Evolutionary conservation across 2,329 filamentous ascomycete species (phyloP).

Genomic region (Aspergillus unguis): DNA sequence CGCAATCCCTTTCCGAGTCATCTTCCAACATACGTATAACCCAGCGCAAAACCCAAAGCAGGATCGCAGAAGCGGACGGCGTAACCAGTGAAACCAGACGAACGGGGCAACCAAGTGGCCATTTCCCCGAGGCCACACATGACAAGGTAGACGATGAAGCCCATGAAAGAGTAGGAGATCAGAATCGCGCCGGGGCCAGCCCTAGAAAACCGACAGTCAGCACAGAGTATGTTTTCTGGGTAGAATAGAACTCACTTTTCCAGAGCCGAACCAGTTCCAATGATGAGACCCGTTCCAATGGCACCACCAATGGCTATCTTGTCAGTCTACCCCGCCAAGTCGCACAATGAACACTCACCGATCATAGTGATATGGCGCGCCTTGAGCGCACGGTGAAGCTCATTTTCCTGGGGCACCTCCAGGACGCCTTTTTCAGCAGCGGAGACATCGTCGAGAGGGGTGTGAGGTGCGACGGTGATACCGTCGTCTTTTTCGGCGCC

Average conservation of each 20-base stretch:
- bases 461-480: conserved; percentile 18
- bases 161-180: conserved; percentile 44
- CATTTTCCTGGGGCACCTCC: conserved; percentile 24
- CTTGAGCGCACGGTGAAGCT: conserved; percentile 43
- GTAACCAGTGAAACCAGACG: conserved; percentile 77
- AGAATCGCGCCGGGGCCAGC: conserved; percentile 42
- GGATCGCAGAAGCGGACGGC: conserved; percentile 76
- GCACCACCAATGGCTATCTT: conserved; percentile 40
- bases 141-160: conserved; percentile 68
- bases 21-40: conserved; percentile 57
- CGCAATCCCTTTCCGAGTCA: neutral
- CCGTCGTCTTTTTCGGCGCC: conserved; percentile 21
- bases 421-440: conserved; percentile 25
- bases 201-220: conserved; percentile 18
- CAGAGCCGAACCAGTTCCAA: conserved; percentile 39
- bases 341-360: conserved; percentile 22
- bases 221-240: neutral
- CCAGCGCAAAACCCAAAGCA: conserved; percentile 74
- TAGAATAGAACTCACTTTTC: conserved; percentile 26
- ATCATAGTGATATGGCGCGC: conserved; percentile 44
- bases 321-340: no score
- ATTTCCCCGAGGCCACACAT: conserved; percentile 82
- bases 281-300: conserved; percentile 43
- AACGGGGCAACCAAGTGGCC: conserved; percentile 76
- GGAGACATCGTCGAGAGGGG: conserved; percentile 18